Evolutionary conservation across 2,329 filamentous ascomycete species (phyloP), one percentile per base, ranked within the genome.

Genomic region (Nigrospora oryzae): DNA sequence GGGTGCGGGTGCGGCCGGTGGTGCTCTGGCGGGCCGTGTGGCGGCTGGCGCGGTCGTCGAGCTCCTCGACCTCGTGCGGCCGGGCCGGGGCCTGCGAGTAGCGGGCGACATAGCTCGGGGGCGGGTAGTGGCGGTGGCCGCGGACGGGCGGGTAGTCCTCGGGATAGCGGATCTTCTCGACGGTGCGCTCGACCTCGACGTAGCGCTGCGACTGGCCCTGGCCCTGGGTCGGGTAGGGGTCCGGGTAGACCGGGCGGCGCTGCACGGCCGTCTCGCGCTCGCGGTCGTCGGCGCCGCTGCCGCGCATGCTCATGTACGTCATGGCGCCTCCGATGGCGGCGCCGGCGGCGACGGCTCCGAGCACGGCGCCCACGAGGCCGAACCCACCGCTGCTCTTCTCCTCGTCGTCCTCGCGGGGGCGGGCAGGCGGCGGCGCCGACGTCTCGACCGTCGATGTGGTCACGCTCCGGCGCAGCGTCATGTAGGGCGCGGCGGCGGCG

Each of bases 311-410:
- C 17, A 80, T 81, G 63, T 93, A 95, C 11, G 86, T 71, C 17
- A 77, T 49, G n/a, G 69, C 69, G 19, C 69, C 70, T 13, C 68
- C 84, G 36, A 86, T 70, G 11, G 84, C 85, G 33, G 83, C 86
- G 35, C 85, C 86, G 15, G 86, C 86, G 14, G 86, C 87, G 31
- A 57, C 54, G 36, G 85, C 86, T 37, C 87, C 88, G 40, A 95
- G 73, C 11, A 94, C 70, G 8, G 86, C 84, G 8, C 88, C 86
- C 38, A 93, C 73, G 36, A 90, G 73, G 41, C 70, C 73, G 35
- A 77, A 65, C 5, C 76, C 48, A 46, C 53, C 62, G 28, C 64
- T 62, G 42, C 59, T 64, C 49, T 70, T 49, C 42, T 52, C 52
- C 17, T 51, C 42, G 12, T 38, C 19, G 15, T 50, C 28, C 36